Base-by-base conservation (phyloP, 2,329 filamentous ascomycete genomes). In the Orbilia ellipsospora region DNA sequence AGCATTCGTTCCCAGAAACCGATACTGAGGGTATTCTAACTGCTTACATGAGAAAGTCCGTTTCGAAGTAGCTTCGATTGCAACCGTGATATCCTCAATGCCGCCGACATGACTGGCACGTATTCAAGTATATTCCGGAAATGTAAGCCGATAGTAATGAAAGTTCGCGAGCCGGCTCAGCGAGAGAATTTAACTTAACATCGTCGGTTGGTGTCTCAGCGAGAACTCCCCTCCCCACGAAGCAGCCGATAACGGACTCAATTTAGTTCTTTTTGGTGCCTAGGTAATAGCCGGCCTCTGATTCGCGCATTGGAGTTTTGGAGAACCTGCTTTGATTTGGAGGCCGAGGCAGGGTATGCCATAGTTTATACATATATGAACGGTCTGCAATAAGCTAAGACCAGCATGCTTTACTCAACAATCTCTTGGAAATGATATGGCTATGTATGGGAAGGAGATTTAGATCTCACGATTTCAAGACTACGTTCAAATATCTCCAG, bases 191-290 rank as follows among this genome's bases (percentile, higher is more conserved):
- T 48, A 48, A 18, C 13, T 48, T 10, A 36, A 13, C 16, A n/a
- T 48, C 44, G 10, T n/a, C 13, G 15, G 44, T 55, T 31, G 10
- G 28, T 28, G 23, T 31, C 28, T 55, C 23, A 28, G 23, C 13
- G 23, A 26, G 15, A n/a, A 8, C 5, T 55, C 2, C 2, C 23
- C 6, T 13, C 51, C 13, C 51, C 12, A 26, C 20, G 16, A 18
- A 26, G 45, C 16, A 73, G 70, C 70, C 70, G 70, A 68, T 74
- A 74, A 55, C 70, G 70, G 70, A 66, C 68, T 63, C 5, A 13
- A n/a, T 4, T 18, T n/a, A 36, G 10, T 36, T 36, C 31, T 4
- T 52, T 61, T 57, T 23, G 45, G 36, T 44, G 20, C 59, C 57
- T 55, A 63, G 54, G 16, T 51, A 73, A 67, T 64, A 57, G 69